These are phyloP conservation scores for Sarocladium strictum DNA, from an alignment of 2,329 filamentous ascomycete species.

Conservation along the genomic window DNA sequence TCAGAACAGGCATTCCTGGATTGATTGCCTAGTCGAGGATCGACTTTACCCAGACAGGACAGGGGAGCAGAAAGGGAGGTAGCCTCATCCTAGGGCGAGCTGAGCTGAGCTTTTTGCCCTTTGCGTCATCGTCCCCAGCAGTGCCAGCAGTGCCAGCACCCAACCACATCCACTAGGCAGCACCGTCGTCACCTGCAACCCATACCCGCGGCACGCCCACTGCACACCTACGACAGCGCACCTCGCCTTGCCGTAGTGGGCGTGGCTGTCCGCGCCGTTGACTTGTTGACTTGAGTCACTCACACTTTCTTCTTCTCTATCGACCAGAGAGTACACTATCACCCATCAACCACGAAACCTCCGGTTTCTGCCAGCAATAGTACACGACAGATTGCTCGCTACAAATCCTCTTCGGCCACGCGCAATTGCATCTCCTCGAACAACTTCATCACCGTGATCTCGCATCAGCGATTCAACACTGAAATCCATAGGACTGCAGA, in stretches of 20 bases:
- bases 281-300: neutral
- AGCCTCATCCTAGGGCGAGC: neutral
- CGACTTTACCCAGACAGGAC: neutral
- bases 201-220: neutral
- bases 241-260: too few species aligned
- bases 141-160: neutral
- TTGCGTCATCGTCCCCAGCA: slow-evolving; percentile 3
- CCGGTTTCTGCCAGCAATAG: neutral
- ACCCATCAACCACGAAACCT: neutral
- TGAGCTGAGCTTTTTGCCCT: neutral
- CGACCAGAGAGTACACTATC: neutral
- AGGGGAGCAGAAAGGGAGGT: neutral
- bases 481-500: too few species aligned
- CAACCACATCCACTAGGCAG: neutral
- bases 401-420: too few species aligned
- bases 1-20: neutral
- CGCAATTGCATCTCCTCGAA: too few species aligned
- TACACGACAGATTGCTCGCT: neutral
- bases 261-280: too few species aligned
- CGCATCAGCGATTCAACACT: too few species aligned
- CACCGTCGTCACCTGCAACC: too few species aligned
- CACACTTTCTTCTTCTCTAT: neutral
- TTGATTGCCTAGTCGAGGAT: neutral
- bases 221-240: too few species aligned
- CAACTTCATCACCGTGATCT: too few species aligned